Evolutionary conservation across 2,329 filamentous ascomycete species (phyloP).

Genomic region (Basipetospora sp.): DNA sequence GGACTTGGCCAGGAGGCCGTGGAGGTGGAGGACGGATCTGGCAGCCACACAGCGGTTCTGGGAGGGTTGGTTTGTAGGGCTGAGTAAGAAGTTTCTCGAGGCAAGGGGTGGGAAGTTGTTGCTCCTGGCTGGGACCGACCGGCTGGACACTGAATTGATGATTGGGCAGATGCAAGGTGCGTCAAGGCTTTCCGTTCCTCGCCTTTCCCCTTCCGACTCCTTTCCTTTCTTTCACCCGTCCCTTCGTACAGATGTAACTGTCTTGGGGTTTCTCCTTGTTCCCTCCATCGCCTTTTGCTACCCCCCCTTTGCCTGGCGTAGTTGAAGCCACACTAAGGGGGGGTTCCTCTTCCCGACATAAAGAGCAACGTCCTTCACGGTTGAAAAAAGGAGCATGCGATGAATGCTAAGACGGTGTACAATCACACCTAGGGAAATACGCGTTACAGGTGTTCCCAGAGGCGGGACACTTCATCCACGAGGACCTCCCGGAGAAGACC

Average conservation of each 20-base stretch:
- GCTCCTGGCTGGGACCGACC: constrained; percentile 74
- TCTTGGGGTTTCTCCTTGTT: too few relatives aligned
- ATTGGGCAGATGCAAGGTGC: constrained; percentile 94
- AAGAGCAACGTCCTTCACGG: too few relatives aligned
- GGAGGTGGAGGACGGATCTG: constrained; percentile 78
- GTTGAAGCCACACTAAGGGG: not conserved
- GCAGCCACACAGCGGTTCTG: constrained; percentile 76
- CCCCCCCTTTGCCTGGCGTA: not conserved
- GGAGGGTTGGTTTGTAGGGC: constrained; percentile 81
- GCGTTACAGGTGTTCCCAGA: constrained; percentile 88
- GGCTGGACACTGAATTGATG: constrained; percentile 78
- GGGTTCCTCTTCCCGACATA: too few relatives aligned
- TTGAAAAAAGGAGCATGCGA: too few relatives aligned
- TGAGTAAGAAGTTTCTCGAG: constrained; percentile 75
- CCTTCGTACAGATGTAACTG: too few relatives aligned
- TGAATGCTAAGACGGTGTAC: not conserved
- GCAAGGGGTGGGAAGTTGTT: constrained; percentile 73
- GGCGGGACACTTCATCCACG: constrained; percentile 91
- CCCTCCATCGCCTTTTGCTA: not conserved
- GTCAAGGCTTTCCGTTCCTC: constrained; percentile 6
- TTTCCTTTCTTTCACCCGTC: too few relatives aligned
- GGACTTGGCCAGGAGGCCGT: constrained; percentile 33
- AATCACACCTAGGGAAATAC: constrained; percentile 71
- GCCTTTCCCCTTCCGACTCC: too few relatives aligned
- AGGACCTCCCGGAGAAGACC: constrained; percentile 83